phyloP scores from a whole-genome alignment of 768 basidiomycete species.

The Auricularia sp. region DNA sequence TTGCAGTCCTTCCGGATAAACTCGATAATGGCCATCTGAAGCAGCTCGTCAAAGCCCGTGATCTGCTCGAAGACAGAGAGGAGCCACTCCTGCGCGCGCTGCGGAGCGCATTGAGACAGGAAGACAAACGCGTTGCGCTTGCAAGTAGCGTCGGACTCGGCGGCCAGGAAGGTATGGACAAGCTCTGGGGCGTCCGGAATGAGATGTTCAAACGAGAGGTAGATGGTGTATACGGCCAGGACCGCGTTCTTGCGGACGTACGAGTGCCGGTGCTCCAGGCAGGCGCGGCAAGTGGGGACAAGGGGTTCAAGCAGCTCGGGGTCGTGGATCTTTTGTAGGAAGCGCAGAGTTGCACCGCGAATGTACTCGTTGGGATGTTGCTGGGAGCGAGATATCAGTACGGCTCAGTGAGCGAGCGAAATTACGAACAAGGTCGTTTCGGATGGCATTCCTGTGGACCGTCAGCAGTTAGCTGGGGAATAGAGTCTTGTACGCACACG shows the following conservation, averaged over 20 bases:
- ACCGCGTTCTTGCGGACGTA: slow-evolving; percentile 98
- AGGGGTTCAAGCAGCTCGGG: slow-evolving; percentile 91
- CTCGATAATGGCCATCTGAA: slow-evolving; percentile 95
- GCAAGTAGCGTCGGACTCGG: slow-evolving; percentile 92
- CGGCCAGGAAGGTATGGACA: slow-evolving; percentile 90
- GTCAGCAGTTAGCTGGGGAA: slow-evolving; percentile 9
- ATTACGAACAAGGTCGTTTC: slow-evolving; percentile 61
- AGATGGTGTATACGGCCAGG: slow-evolving; percentile 90
- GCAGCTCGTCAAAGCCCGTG: slow-evolving; percentile 70
- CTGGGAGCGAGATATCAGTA: slow-evolving; percentile 3
- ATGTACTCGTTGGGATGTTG: slow-evolving; percentile 99
- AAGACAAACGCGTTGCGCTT: slow-evolving; percentile 97
- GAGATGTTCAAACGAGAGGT: slow-evolving; percentile 86
- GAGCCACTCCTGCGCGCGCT: slow-evolving; percentile 87
- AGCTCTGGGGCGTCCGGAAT: slow-evolving; percentile 95
- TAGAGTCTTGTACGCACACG: slow-evolving; percentile 50
- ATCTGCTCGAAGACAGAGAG: slow-evolving; percentile 78
- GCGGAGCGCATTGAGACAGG: slow-evolving; percentile 73
- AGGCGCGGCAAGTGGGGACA: slow-evolving; percentile 84
- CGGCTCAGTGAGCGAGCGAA: slow-evolving; percentile 2
- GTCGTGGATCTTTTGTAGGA: slow-evolving; percentile 94
- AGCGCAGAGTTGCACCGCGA: slow-evolving; percentile 92
- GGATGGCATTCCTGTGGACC: slow-evolving; percentile 74
- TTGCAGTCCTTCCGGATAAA: slow-evolving; percentile 85
- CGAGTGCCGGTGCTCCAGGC: slow-evolving; percentile 93